Evolutionary conservation across 176 grass and related monocot species (phyloP).

Genomic region (Juncus inflexus): DNA sequence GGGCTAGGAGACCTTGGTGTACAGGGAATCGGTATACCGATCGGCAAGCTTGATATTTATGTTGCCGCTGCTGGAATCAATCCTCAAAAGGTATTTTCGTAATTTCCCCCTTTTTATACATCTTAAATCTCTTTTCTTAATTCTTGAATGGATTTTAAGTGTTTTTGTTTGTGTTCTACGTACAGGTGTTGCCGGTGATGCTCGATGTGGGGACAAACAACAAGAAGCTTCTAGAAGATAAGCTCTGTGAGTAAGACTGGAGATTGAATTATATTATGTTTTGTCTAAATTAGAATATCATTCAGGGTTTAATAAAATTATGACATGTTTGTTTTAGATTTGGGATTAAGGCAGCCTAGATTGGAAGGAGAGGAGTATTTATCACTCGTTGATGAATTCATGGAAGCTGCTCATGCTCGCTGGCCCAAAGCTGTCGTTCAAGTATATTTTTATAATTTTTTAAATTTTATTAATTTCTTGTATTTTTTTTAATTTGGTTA

Average conservation of each 20-base stretch:
- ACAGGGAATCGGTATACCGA: slow-evolving; percentile 98
- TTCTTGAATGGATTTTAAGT: not conserved
- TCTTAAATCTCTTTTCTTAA: not conserved
- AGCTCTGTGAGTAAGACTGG: slow-evolving; percentile 79
- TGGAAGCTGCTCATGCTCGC: slow-evolving; percentile 84
- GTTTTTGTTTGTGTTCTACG: not conserved
- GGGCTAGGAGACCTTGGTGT: slow-evolving; percentile 98
- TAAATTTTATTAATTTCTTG: not conserved
- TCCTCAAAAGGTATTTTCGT: slow-evolving; percentile 63
- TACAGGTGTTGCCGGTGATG: slow-evolving; percentile 94
- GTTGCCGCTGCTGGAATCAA: slow-evolving; percentile 97
- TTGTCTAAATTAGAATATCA: too few relatives aligned
- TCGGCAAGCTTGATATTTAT: slow-evolving; percentile 98
- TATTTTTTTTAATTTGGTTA: not conserved
- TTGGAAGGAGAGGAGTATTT: slow-evolving; percentile 95
- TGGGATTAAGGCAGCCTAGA: slow-evolving; percentile 89
- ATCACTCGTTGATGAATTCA: slow-evolving; percentile 92
- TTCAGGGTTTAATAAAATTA: not conserved
- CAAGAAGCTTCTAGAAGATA: slow-evolving; percentile 82
- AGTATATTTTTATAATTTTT: slow-evolving; percentile 40
- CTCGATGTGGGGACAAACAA: slow-evolving; percentile 96
- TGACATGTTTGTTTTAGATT: slow-evolving; percentile 51
- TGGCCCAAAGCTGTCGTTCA: slow-evolving; percentile 97
- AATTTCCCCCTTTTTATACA: not conserved
- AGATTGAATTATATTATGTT: slow-evolving; percentile 9